These are phyloP conservation scores for Platismatia glauca DNA, from an alignment of 495 filamentous ascomycete genomes.

Conservation along the genomic window DNA sequence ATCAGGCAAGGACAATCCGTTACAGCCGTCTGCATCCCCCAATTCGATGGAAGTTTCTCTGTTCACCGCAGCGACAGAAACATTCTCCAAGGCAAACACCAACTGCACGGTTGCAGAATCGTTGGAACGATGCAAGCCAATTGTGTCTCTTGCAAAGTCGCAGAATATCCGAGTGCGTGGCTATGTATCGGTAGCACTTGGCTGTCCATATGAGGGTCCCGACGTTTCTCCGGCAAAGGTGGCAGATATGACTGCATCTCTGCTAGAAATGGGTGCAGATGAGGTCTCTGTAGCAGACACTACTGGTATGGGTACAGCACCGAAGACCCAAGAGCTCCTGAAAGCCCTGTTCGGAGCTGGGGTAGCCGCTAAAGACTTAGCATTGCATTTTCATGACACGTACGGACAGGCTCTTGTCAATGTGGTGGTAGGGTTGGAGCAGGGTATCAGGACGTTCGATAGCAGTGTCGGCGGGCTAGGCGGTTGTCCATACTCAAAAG, in stretches of 20 bases:
- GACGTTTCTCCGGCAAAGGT: constrained; percentile 70
- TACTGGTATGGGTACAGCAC: constrained; percentile 91
- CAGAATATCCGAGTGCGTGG: constrained; percentile 69
- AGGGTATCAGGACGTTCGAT: constrained; percentile 85
- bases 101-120: constrained; percentile 83
- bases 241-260: constrained; percentile 67
- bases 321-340: constrained; percentile 62
- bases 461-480: constrained; percentile 82
- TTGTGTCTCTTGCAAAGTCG: constrained; percentile 65
- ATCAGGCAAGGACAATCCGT: constrained; percentile 8
- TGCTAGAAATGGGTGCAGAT: constrained; percentile 92
- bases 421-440: constrained; percentile 74
- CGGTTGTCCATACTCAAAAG: constrained; percentile 88
- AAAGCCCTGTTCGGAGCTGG: constrained; percentile 64
- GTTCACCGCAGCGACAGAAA: constrained; percentile 86
- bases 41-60: constrained; percentile 70
- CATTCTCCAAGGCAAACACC: constrained; percentile 83
- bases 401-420: constrained; percentile 94
- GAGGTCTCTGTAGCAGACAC: constrained; percentile 93
- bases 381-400: constrained; percentile 94
- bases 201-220: constrained; percentile 89
- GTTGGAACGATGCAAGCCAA: constrained; percentile 62
- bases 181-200: constrained; percentile 90
- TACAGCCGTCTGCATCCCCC: constrained; percentile 22
- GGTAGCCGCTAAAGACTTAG: constrained; percentile 69